These are phyloP conservation scores for Aspergillus panamensis DNA, from an alignment of 495 filamentous ascomycete species.

Conservation along the genomic window DNA sequence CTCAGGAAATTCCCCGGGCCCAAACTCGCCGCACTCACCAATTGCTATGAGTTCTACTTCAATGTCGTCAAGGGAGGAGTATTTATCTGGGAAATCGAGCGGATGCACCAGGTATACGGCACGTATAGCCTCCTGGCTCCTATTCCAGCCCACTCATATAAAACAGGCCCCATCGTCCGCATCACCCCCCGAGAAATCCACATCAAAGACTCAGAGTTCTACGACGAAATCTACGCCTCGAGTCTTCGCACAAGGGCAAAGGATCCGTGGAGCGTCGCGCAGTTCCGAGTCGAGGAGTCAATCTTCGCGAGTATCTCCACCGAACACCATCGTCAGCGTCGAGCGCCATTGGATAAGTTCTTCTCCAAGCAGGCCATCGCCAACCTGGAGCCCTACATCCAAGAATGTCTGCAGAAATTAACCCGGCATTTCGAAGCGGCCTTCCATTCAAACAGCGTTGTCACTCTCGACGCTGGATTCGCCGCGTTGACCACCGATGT, in stretches of 20 bases:
- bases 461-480: constrained; percentile 27
- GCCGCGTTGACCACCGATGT: constrained; percentile 27
- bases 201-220: constrained; percentile 34
- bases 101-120: constrained; percentile 44
- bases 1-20: constrained; percentile 36
- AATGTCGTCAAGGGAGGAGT: constrained; percentile 38
- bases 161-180: constrained; percentile 50
- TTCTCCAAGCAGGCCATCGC: constrained; percentile 25
- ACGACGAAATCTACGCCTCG: constrained; percentile 32
- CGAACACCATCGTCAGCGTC: constrained; percentile 26
- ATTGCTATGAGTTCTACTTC: constrained; percentile 49
- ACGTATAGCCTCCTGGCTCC: background rate
- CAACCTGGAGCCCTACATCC: constrained; percentile 13
- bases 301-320: constrained; percentile 21
- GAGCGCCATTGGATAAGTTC: constrained; percentile 23
- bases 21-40: constrained; percentile 42
- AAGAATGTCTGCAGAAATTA: constrained; percentile 20
- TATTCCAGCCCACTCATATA: too few relatives aligned
- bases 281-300: constrained; percentile 19
- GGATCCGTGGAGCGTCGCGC: constrained; percentile 10
- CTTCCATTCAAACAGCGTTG: constrained; percentile 10
- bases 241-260: constrained; percentile 25
- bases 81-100: constrained; percentile 40
- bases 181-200: constrained; percentile 51
- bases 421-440: constrained; percentile 14